Evolutionary conservation across 202 grass and related monocot genomes (phyloP).

Genomic region (Elaeis oleifera): DNA sequence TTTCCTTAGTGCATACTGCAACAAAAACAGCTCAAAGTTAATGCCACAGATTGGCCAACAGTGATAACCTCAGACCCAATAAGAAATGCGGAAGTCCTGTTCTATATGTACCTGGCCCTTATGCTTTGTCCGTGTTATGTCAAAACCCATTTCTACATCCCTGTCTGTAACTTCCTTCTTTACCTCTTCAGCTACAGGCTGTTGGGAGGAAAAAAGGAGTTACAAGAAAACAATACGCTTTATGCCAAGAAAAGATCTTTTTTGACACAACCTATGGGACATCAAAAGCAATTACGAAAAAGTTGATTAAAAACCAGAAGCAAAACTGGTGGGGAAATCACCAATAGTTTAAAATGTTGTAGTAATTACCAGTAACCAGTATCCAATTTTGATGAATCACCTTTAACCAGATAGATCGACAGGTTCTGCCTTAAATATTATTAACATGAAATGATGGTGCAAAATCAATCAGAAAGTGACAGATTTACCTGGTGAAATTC

Average conservation of each 20-base stretch:
- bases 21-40: conserved; percentile 9
- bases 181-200: conserved; percentile 65
- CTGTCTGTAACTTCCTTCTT: conserved; percentile 69
- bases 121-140: conserved; percentile 73
- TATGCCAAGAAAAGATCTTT: background rate
- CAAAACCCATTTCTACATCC: conserved; percentile 90
- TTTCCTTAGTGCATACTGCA: conserved; percentile 93
- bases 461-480: too few species aligned
- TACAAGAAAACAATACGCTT: background rate
- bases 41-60: background rate
- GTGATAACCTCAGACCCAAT: background rate
- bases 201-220: conserved; percentile 11
- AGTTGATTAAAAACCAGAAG: too few species aligned
- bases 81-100: background rate
- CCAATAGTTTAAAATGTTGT: too few species aligned
- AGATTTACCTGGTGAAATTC: conserved; percentile 92
- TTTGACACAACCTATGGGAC: background rate
- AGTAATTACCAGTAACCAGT: too few species aligned
- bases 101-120: conserved; percentile 60
- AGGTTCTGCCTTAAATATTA: too few species aligned
- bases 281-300: too few species aligned
- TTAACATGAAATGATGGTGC: too few species aligned
- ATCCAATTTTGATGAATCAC: too few species aligned
- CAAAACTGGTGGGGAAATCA: too few species aligned
- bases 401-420: too few species aligned